These are phyloP conservation scores for Selenicereus undatus DNA, from an alignment of 148 eudicot species.

Conservation along the genomic window DNA sequence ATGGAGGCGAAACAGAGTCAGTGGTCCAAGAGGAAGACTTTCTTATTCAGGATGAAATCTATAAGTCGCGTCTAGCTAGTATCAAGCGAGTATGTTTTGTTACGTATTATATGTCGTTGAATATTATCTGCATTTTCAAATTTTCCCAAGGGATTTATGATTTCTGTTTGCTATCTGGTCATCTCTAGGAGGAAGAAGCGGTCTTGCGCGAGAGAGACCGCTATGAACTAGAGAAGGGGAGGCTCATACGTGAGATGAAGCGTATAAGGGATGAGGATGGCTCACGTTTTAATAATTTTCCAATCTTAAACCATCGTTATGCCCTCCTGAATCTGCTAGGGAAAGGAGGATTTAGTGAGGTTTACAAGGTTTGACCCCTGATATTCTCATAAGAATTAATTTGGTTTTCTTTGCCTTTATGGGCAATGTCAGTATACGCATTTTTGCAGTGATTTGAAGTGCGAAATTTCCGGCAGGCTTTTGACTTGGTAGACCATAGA, in stretches of 20 bases:
- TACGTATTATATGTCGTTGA: neutral
- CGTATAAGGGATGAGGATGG: conserved; percentile 98
- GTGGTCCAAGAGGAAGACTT: conserved; percentile 72
- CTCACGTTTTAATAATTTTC: conserved; percentile 90
- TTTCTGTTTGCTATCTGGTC: conserved; percentile 17
- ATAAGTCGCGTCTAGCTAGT: conserved; percentile 87
- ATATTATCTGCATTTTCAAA: neutral
- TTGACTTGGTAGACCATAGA: conserved; percentile 94
- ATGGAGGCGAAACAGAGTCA: conserved; percentile 55
- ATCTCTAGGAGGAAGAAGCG: conserved; percentile 77
- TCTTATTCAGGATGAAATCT: conserved; percentile 81
- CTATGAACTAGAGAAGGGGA: conserved; percentile 88
- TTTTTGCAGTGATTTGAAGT: conserved; percentile 42
- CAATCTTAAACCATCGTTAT: conserved; percentile 81
- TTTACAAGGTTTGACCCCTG: conserved; percentile 67
- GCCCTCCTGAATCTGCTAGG: conserved; percentile 95
- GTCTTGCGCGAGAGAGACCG: conserved; percentile 86
- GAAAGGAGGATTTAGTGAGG: conserved; percentile 98
- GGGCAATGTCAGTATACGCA: conserved; percentile 29
- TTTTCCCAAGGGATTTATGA: neutral
- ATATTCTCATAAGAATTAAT: neutral
- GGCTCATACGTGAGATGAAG: conserved; percentile 99
- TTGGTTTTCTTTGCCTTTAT: conserved; percentile 26
- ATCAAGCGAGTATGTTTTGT: conserved; percentile 75
- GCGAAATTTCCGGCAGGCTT: conserved; percentile 67